Evolutionary conservation across 1,284 basidiomycete species (phyloP).

Genomic region (Pholiota adiposa): DNA sequence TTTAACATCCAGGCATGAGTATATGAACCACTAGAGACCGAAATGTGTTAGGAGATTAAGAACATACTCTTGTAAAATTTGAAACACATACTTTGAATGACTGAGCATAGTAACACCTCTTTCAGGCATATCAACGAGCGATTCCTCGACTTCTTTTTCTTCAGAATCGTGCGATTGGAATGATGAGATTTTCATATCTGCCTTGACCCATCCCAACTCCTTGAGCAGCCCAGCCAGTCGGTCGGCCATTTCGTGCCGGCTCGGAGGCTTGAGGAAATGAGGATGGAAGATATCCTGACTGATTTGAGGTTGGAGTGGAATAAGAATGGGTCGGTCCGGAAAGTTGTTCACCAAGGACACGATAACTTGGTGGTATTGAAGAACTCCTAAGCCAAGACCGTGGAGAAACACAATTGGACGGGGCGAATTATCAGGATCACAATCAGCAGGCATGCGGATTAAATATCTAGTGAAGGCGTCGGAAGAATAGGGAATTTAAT

Average conservation of each 20-base stretch:
- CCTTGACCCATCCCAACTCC: conserved; percentile 67
- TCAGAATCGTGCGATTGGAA: conserved; percentile 23
- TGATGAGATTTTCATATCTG: conserved; percentile 13
- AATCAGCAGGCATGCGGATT: conserved; percentile 67
- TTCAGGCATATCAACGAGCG: conserved; percentile 24
- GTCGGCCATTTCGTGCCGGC: conserved; percentile 59
- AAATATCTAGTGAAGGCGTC: conserved; percentile 61
- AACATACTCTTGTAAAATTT: background rate
- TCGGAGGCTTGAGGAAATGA: conserved; percentile 72
- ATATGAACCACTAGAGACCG: conserved; percentile 62
- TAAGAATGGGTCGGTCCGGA: conserved; percentile 73
- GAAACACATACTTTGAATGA: conserved; percentile 78
- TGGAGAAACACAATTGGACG: conserved; percentile 86
- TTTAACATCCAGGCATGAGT: conserved; percentile 87
- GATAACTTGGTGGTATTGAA: conserved; percentile 65
- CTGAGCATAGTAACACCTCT: conserved; percentile 78
- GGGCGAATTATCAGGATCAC: conserved; percentile 57
- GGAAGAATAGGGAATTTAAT: background rate
- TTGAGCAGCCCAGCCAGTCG: conserved; percentile 64
- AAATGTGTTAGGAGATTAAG: conserved; percentile 5
- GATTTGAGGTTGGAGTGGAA: conserved; percentile 84
- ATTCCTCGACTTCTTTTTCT: conserved; percentile 27
- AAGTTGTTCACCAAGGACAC: conserved; percentile 54
- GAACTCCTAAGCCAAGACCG: conserved; percentile 82
- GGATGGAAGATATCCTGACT: conserved; percentile 84